Percentiles rank a stretch among this genome's conserved stretches.
Evolutionary conservation across 306 rosid genomes (phyloP).

Genomic region (Canavalia gladiata): DNA sequence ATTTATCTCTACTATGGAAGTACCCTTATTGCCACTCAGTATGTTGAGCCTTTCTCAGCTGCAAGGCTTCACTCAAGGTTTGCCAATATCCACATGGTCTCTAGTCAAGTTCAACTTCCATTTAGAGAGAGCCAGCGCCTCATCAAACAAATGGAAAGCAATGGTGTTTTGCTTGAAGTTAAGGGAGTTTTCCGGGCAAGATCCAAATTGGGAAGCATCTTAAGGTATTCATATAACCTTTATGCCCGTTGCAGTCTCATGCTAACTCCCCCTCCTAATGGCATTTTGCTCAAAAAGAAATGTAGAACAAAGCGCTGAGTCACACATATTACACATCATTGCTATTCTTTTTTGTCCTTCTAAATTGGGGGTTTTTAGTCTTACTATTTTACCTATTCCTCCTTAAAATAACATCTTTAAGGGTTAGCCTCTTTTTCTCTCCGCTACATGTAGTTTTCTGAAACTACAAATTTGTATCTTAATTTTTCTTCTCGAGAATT

Average conservation of each 20-base stretch:
- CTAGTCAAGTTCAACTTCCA: slow-evolving; percentile 82
- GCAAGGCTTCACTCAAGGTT: slow-evolving; percentile 61
- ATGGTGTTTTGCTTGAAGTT: slow-evolving; percentile 66
- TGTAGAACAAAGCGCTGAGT: slow-evolving; percentile 74
- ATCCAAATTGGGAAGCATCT: slow-evolving; percentile 72
- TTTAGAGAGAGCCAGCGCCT: slow-evolving; percentile 61
- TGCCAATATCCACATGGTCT: slow-evolving; percentile 68
- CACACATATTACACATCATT: not conserved
- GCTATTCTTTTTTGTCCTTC: slow-evolving; percentile 47
- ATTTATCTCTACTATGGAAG: slow-evolving; percentile 73
- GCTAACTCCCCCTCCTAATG: slow-evolving; percentile 78
- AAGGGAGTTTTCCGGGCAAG: slow-evolving; percentile 73
- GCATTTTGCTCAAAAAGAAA: slow-evolving; percentile 62
- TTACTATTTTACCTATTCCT: slow-evolving; percentile 43
- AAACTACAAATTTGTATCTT: slow-evolving; percentile 40
- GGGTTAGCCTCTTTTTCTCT: not conserved
- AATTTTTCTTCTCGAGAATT: slow-evolving; percentile 25
- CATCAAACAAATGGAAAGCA: slow-evolving; percentile 67
- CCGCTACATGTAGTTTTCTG: slow-evolving; percentile 28
- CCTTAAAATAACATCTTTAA: slow-evolving; percentile 44
- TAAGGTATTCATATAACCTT: slow-evolving; percentile 76
- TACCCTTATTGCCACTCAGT: slow-evolving; percentile 73
- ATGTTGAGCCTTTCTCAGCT: slow-evolving; percentile 78
- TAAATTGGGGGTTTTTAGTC: slow-evolving; percentile 37
- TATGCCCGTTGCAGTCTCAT: slow-evolving; percentile 65